These are phyloP conservation scores for Lycium ferocissimum DNA, from an alignment of 257 asterid species.

Conservation along the genomic window DNA sequence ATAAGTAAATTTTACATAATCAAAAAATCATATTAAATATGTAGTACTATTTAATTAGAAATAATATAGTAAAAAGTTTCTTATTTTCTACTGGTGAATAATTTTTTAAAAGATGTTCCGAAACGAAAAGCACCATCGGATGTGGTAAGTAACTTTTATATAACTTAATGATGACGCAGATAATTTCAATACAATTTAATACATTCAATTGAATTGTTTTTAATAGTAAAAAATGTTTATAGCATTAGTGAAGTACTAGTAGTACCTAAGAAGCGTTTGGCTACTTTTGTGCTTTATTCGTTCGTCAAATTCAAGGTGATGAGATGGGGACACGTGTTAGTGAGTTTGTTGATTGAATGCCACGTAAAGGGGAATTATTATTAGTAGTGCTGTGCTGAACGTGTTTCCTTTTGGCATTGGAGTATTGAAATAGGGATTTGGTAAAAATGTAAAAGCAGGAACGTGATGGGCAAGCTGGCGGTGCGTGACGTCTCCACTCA, in stretches of 20 bases:
- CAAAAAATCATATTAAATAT: too few relatives aligned
- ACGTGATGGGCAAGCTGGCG: slow-evolving; percentile 25
- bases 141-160: too few relatives aligned
- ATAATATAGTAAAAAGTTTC: too few relatives aligned
- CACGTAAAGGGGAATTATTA: not conserved
- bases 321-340: not conserved
- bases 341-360: not conserved
- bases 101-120: too few relatives aligned
- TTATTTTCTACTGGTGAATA: too few relatives aligned
- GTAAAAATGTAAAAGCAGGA: not conserved
- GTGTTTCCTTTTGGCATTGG: not conserved
- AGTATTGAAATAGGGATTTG: not conserved
- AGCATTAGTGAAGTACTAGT: not conserved
- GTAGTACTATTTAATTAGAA: too few relatives aligned
- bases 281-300: not conserved
- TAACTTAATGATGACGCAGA: not conserved
- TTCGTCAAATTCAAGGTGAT: not conserved
- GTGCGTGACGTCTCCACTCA: slow-evolving; percentile 11
- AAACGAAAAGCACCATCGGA: too few relatives aligned
- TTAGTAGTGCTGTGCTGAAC: not conserved
- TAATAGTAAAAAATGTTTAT: not conserved
- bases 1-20: too few relatives aligned
- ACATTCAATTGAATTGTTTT: not conserved
- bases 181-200: not conserved
- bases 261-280: not conserved